Evolutionary conservation across 768 basidiomycete species (phyloP), one percentile per base, ranked within the genome.

Genomic region (Mycena belliarum): DNA sequence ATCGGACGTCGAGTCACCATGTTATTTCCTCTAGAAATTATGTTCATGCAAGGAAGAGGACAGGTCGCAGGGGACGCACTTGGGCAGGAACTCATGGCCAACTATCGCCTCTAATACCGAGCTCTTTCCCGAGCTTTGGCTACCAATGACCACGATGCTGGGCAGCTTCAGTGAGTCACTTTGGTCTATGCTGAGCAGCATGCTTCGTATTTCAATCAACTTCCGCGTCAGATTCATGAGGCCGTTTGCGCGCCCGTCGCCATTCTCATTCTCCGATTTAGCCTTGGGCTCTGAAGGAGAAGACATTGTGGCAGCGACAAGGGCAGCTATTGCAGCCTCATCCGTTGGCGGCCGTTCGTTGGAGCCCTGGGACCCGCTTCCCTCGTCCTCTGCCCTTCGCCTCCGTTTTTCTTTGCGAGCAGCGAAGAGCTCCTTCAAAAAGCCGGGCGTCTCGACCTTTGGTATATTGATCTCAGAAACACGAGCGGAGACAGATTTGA

Each of bases 1-100:
- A 99, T 98, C 2, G 97, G 97, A 52, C 97, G 88, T 1, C 97
- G 89, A 2, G 97, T 99, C 32, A 98, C 97, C 97, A 99, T 99
- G 73, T 98, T 98, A 72, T 94, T 89, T 53, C 97, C 97, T 75
- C 96, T 98, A 67, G 6, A 55, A 50, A n/a, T 10, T 18, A 35
- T 15, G 20, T 60, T 49, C 41, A 29, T 42, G 18, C 21, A 42
- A 45, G 28, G 41, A 26, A 61, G 44, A 35, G 23, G 10, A 26
- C n/a, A 35, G 37, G 23, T 18, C 21, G 52, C 37, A 28, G 41
- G 35, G 43, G 3, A 80, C 93, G 63, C 68, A 98, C 96, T 99
- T 99, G 23, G 97, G 97, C 33, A 99, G 76, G 70, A 99, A 99
- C 72, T 98, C 94, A 57, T 97, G 93, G 0, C 97, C 97, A 26